A percentile compares a stretch with the other conserved stretches of the same genome.
Conservation (phyloP, 306 rosid species). For the Vigna radiata region DNA sequence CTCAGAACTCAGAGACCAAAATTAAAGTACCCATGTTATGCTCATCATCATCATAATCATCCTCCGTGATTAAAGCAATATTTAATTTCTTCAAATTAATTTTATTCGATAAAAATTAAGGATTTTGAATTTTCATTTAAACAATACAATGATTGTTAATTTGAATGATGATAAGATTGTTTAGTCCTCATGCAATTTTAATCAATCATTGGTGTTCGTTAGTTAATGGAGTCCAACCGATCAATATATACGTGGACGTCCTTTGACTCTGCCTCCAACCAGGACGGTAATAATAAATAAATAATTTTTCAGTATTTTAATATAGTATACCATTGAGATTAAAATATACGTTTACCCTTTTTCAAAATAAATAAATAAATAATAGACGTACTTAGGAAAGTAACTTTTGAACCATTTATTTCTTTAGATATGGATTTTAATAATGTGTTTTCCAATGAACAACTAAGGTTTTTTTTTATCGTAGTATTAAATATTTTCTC, state of each 20-base stretch:
- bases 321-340: no score
- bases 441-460: no score
- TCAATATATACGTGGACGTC: constrained; percentile 17
- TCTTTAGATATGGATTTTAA: no score
- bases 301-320: no score
- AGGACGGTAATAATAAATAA: no score
- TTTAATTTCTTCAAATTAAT: neutral
- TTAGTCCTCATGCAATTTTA: constrained; percentile 23
- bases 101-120: neutral
- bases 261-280: neutral
- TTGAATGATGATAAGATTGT: constrained; percentile 22
- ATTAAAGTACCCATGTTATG: constrained; percentile 44
- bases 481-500: no score
- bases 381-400: no score
- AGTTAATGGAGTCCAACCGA: constrained; percentile 52
- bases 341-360: no score
- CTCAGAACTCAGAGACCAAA: constrained; percentile 34
- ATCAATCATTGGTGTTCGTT: constrained; percentile 49
- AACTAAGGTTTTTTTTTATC: no score
- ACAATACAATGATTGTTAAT: constrained; percentile 11
- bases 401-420: no score
- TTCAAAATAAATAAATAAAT: no score
- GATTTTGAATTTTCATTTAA: neutral
- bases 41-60: constrained; percentile 55
- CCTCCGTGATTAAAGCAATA: constrained; percentile 54